Evolutionary conservation across 306 rosid species (phyloP).

Genomic region (Notholithocarpus densiflorus): DNA sequence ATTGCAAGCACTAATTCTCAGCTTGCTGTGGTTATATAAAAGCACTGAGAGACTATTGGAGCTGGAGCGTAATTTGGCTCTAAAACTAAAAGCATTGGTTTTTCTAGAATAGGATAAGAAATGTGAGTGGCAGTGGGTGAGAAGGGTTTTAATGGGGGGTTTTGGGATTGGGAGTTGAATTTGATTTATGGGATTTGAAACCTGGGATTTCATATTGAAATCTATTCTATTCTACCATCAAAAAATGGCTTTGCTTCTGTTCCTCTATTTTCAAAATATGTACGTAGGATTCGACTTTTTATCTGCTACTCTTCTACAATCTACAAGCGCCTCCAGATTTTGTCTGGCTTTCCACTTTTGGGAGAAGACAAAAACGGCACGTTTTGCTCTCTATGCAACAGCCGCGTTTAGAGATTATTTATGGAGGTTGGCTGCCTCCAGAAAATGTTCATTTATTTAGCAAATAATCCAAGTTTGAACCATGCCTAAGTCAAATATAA

Average conservation of each 20-base stretch:
- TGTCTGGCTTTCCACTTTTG: neutral
- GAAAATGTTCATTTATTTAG: no score
- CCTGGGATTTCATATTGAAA: constrained; percentile 43
- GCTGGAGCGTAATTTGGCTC: constrained; percentile 16
- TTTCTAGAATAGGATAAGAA: constrained; percentile 20
- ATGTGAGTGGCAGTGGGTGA: constrained; percentile 8
- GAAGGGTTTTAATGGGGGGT: constrained; percentile 36
- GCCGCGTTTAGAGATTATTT: neutral
- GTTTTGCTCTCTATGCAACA: no score
- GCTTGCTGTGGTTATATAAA: constrained; percentile 22
- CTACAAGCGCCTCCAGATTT: neutral
- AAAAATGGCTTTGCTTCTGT: neutral
- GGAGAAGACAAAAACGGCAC: neutral
- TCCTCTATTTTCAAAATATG: constrained; percentile 8
- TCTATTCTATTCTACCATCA: constrained; percentile 18
- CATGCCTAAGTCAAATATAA: no score
- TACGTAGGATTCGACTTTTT: neutral
- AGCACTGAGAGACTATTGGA: neutral
- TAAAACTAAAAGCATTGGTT: constrained; percentile 26
- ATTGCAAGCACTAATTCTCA: constrained; percentile 28
- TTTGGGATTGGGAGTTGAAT: constrained; percentile 47
- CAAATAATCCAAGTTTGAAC: no score
- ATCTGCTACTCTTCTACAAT: constrained; percentile 3
- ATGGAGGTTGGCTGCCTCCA: no score
- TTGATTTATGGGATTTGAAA: constrained; percentile 29